Base-by-base conservation (phyloP, 148 eudicot genomes). In the Heliosperma pusillum region DNA sequence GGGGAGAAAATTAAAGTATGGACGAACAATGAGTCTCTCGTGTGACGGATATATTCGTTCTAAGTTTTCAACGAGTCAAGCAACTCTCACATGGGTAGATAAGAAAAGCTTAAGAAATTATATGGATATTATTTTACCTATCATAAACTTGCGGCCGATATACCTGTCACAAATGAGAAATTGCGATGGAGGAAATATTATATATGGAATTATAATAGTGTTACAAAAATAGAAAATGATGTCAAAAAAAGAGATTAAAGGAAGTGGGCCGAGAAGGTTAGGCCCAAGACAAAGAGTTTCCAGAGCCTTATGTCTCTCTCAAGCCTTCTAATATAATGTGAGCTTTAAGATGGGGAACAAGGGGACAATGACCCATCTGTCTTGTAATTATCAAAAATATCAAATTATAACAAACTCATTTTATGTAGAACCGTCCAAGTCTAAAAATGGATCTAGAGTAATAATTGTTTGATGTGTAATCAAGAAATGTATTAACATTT, bases 251-350 rank as follows among this genome's bases (percentile, higher is more conserved):
- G 33, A 73, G 42, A 20, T 45, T 9, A 26, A 40, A 20, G 45
- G 63, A 78, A 63, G 50, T 29, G 74, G 60, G 59, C 68, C 36
- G 36, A 71, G 50, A 22, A 7, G 33, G 33, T 24, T n/a, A 52
- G 75, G 71, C 42, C 75, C 80, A 71, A 77, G 80, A 77, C 71
- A 71, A 16, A 71, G 80, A 77, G 76, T 77, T 77, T 47, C 52
- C 65, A 79, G 36, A 59, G 63, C 57, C 27, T 53, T 20, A 79
- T 58, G 73, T 68, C 74, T 20, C 67, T 74, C 78, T 79, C 82
- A 74, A 74, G 50, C 53, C 78, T 69, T 74, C 78, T 79, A 74
- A 62, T 74, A 63, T 45, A 12, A 29, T 16, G 64, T 13, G 73
- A 59, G 45, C 27, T 67, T 50, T 45, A 16, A 50, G 53, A 25